Base-by-base conservation (phyloP, 2,329 filamentous ascomycete genomes). In the Cryphonectria parasitica region DNA sequence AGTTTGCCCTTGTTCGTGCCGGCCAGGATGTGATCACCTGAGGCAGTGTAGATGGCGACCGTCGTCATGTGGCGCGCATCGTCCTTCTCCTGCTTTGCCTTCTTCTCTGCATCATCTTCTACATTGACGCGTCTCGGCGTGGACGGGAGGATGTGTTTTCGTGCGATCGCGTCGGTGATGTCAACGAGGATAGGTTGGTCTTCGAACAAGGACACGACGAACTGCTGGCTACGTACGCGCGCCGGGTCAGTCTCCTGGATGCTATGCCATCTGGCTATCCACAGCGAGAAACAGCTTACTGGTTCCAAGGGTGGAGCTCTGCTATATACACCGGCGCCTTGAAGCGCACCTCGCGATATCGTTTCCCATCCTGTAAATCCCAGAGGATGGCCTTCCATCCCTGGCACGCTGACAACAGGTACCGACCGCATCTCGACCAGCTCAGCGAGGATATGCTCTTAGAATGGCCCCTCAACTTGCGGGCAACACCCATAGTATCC, bases 341-440 rank as follows among this genome's bases (percentile, higher is more conserved):
- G 77, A 99, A 97, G 74, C 94, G 92, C 76, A 98, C 92, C 75
- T 93, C 95, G 74, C 95, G 91, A 77, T 95, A 84, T 71, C 92
- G 85, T 77, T 91, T 86, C 63, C 88, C 86, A 71, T 89, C 85
- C 68, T 87, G 87, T 71, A 99, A 84, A 80, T 99, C 96, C 96
- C 96, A 99, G 0, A 99, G 86, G 66, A 97, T 94, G 73, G 92
- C 95, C 81, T 97, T 97, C 93, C 95, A 98, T 77, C 97, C 96
- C 79, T 98, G 94, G 61, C 94, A 97, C 15, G 94, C 93, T 71
- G 94, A 97, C 70, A 99, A 88, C 67, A 99, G 86, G 81, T 97
- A 98, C 74, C 93, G 89, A 36, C 96, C 95, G 82, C 94, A 93
- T 76, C 91, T 88, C 67, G 95, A 98, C 96, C 96, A 99, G 83